Evolutionary conservation across 2,329 filamentous ascomycete genomes (phyloP), one percentile per base, ranked within the genome.

Genomic region (Metarhizium anisopliae): DNA sequence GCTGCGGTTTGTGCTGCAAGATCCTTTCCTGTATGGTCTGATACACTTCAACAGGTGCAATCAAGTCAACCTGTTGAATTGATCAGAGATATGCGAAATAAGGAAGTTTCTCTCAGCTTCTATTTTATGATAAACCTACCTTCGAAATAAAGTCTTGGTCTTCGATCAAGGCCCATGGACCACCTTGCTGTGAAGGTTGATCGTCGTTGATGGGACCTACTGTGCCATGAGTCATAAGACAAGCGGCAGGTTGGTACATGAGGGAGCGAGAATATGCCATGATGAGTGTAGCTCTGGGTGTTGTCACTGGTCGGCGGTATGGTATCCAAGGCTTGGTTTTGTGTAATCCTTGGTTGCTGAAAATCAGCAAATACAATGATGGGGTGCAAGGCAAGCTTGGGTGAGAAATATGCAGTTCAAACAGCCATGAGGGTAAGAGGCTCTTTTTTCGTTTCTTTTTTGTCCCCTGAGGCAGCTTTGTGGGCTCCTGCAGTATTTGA

Each of bases 121-220:
- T 4, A 42, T 3, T 3, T 51, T n/a, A 30, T 16, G 10, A 11
- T 3, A 6, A 16, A 58, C 66, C 55, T 67, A 85, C 86, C 63
- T 83, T 87, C 66, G 93, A 86, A 29, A 86, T 75, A 66, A 88
- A 90, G 42, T 79, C 77, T 53, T 88, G 83, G 2, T 76, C 72
- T 29, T 81, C 69, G 59, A 96, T 79, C 1, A 83, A 77, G 1
- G 82, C 79, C 77, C 93, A 96, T 3, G 90, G 92, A 62, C 88
- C 85, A 64, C 83, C 86, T 66, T 87, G 92, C 6, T 74, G 76
- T 2, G 90, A 86, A 35, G 82, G 78, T 64, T 90, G 86, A 56
- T 81, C 78, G 6, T 83, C 78, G 67, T 95, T 84, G 49, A 93
- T 75, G 71, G 89, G 86, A 35, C 77, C 74, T 68, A 93, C 81